These are phyloP conservation scores for Nicotiana otophora DNA, from an alignment of 257 asterid genomes.

Conservation along the genomic window DNA sequence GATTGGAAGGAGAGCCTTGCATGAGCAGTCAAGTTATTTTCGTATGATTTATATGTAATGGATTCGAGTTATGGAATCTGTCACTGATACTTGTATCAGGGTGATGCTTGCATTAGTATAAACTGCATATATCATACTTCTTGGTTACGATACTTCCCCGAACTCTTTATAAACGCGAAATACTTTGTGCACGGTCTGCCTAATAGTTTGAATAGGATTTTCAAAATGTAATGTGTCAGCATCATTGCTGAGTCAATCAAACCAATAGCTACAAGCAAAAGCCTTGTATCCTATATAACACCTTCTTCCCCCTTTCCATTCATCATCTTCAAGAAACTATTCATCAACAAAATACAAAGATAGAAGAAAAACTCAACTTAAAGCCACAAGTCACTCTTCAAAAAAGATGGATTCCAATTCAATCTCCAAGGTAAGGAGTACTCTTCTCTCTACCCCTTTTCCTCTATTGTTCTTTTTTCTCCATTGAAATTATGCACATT, in stretches of 20 bases:
- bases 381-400: not conserved
- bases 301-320: not conserved
- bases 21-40: no score
- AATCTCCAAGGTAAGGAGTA: not conserved
- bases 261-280: not conserved
- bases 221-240: not conserved
- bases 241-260: conserved; percentile 7
- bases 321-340: not conserved
- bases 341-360: not conserved
- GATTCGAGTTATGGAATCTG: no score
- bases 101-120: no score
- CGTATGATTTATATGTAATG: no score
- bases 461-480: not conserved
- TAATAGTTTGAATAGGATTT: no score
- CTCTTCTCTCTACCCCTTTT: not conserved
- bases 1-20: not conserved
- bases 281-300: not conserved
- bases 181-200: no score
- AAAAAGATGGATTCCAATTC: not conserved
- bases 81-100: no score
- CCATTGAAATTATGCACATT: not conserved
- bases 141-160: no score
- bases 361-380: not conserved
- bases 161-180: no score
- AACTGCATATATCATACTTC: no score